A percentile compares a stretch with the other conserved stretches of the same genome.
These are phyloP conservation scores for Simplicillium sp. DNA, from an alignment of 2,329 filamentous ascomycete species.

Conservation along the genomic window DNA sequence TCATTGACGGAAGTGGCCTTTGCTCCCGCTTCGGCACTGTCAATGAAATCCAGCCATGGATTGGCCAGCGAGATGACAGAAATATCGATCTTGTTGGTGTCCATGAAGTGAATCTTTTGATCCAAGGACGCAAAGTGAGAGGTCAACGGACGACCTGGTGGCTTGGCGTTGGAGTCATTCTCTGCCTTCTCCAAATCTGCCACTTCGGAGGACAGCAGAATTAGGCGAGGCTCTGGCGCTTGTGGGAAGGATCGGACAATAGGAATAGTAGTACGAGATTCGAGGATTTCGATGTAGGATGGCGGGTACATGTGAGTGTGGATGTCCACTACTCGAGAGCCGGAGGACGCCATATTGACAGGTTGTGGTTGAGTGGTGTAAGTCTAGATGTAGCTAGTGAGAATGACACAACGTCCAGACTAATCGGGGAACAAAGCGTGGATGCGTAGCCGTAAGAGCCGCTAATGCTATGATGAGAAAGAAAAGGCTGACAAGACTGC, in stretches of 20 bases:
- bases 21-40: slow-evolving; percentile 46
- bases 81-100: slow-evolving; percentile 68
- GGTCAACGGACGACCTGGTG: slow-evolving; percentile 73
- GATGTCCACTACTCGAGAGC: slow-evolving; percentile 47
- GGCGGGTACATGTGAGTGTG: slow-evolving; percentile 64
- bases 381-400: too few relatives aligned
- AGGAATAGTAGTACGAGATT: slow-evolving; percentile 53
- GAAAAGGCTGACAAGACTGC: too few relatives aligned
- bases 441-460: too few relatives aligned
- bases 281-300: slow-evolving; percentile 51
- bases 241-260: slow-evolving; percentile 59
- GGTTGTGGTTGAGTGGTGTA: too few relatives aligned
- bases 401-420: too few relatives aligned
- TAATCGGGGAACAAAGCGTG: too few relatives aligned
- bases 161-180: slow-evolving; percentile 43
- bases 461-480: too few relatives aligned
- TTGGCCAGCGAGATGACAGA: slow-evolving; percentile 87
- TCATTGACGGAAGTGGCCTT: slow-evolving; percentile 64
- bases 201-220: slow-evolving; percentile 48
- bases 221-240: slow-evolving; percentile 49
- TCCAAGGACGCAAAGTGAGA: slow-evolving; percentile 72
- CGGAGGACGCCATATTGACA: slow-evolving; percentile 21
- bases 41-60: slow-evolving; percentile 85
- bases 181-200: slow-evolving; percentile 37
- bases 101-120: slow-evolving; percentile 82